A percentile compares a stretch with the other conserved stretches of the same genome.
Evolutionary conservation across 2,329 filamentous ascomycete genomes (phyloP).

Genomic region (Monosporascus sp.): DNA sequence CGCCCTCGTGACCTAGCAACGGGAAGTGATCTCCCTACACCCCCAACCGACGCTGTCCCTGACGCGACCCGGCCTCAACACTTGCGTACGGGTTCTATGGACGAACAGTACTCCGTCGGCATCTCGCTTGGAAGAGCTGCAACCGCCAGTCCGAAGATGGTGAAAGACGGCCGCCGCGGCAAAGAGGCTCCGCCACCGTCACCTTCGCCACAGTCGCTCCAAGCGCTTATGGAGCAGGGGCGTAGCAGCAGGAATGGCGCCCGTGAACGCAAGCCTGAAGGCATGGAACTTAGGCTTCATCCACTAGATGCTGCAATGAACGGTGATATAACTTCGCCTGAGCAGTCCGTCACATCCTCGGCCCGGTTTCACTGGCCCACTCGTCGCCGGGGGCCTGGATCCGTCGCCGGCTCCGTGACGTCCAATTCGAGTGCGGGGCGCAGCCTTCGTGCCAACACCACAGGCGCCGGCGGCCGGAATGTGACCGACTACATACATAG

Average conservation of each 20-base stretch:
- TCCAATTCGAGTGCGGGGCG: constrained; percentile 48
- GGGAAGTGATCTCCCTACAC: constrained; percentile 19
- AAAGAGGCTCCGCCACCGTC: constrained; percentile 59
- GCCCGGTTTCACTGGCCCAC: constrained; percentile 51
- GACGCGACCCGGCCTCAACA: constrained; percentile 24
- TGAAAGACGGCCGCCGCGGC: constrained; percentile 41
- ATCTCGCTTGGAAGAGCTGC: constrained; percentile 56
- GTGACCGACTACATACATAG: constrained; percentile 84
- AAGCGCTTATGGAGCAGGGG: constrained; percentile 54
- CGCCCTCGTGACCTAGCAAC: constrained; percentile 26
- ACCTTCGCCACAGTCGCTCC: constrained; percentile 59
- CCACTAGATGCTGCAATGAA: constrained; percentile 46
- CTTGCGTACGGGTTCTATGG: constrained; percentile 31
- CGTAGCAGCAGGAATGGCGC: constrained; percentile 63
- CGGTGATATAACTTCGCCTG: constrained; percentile 51
- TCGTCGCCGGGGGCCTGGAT: constrained; percentile 48
- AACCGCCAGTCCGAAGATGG: constrained; percentile 63
- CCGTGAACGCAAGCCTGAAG: constrained; percentile 71
- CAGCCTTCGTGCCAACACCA: constrained; percentile 44
- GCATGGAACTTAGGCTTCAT: constrained; percentile 60
- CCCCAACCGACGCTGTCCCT: constrained; percentile 18
- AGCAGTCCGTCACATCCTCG: constrained; percentile 50
- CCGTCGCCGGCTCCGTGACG: constrained; percentile 52
- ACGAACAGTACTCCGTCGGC: constrained; percentile 38
- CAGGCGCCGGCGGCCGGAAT: constrained; percentile 51